Base-by-base conservation (phyloP, 768 basidiomycete genomes). In the Mycena albidolilacea region DNA sequence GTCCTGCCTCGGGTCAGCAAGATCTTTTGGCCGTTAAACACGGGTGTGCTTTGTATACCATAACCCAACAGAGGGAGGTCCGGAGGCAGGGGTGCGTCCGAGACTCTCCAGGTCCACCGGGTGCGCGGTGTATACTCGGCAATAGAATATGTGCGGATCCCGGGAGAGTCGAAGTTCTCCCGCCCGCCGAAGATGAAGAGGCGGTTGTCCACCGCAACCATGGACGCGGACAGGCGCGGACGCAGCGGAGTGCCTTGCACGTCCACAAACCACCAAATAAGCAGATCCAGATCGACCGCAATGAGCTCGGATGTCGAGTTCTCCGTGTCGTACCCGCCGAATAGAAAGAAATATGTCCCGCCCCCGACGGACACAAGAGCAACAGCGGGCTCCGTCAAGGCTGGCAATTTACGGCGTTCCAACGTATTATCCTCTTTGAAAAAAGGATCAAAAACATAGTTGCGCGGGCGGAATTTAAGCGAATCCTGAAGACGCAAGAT, bases 101-200 rank as follows among this genome's bases (percentile, higher is more conserved):
- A 38, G 4, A 66, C 66, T 2, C 38, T 30, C 80, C 80, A 81
- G 0, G 44, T 61, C 79, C 80, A 82, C 6, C 44, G 17, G 4
- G 74, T 68, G 21, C 66, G 46, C 0, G 65, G 63, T 2, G 50
- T 43, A 55, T 76, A 76, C 11, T 70, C 68, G 1, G 76, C 75
- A 17, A 81, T 70, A 14, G 70, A 80, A 61, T 77, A 81, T 1
- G 80, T 78, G 5, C 46, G 35, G 3, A 73, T 70, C 10, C 71
- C 50, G 1, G 58, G 38, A 1, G 74, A 50, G 52, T 75, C 70
- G 55, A 74, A 76, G 4, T 57, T 9, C 10, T 61, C 59, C 23
- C 77, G 75, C 0, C 81, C 79, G 12, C 80, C 79, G 43, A 82
- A 82, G 14, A 83, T 74, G 52, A 76, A 82, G 6, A 82, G 60